A percentile compares a stretch with the other conserved stretches of the same genome.
Evolutionary conservation across 495 filamentous ascomycete genomes (phyloP).

Genomic region (Pyrenula massariospora): DNA sequence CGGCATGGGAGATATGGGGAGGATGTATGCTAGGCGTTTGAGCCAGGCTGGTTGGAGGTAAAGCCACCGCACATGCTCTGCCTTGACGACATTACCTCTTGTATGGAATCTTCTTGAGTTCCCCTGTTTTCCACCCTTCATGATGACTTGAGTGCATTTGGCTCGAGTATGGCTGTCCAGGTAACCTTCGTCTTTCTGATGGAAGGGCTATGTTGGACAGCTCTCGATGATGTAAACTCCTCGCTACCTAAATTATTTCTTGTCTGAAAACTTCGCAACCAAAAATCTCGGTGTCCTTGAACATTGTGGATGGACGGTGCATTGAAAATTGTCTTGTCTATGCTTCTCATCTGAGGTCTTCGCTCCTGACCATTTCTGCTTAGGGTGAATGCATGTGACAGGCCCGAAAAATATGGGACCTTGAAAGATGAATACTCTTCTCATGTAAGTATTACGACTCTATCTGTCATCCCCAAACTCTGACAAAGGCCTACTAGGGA

Average conservation of each 20-base stretch:
- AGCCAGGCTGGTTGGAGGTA: slow-evolving; percentile 95
- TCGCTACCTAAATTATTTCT: slow-evolving; percentile 83
- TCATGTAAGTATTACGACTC: slow-evolving; percentile 41
- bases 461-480: slow-evolving; percentile 21
- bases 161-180: slow-evolving; percentile 75
- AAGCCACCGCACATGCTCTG: slow-evolving; percentile 11
- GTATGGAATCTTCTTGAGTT: slow-evolving; percentile 10
- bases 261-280: slow-evolving; percentile 58
- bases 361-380: not conserved
- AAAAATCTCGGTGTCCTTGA: not conserved
- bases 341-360: not conserved
- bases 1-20: slow-evolving; percentile 99
- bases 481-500: slow-evolving; percentile 33
- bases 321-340: too few species aligned
- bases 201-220: slow-evolving; percentile 18
- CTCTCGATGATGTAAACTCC: slow-evolving; percentile 91
- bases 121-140: slow-evolving; percentile 19
- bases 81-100: slow-evolving; percentile 8
- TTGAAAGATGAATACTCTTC: slow-evolving; percentile 66
- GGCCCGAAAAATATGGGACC: slow-evolving; percentile 66
- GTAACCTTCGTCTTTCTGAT: slow-evolving; percentile 40
- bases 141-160: slow-evolving; percentile 99
- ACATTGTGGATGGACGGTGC: not conserved
- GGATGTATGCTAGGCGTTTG: slow-evolving; percentile 89
- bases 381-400: slow-evolving; percentile 93